Percentiles rank a stretch among this genome's conserved stretches.
Evolutionary conservation across 1,139 yeast species (phyloP).

Genomic region (Pichia sp.): DNA sequence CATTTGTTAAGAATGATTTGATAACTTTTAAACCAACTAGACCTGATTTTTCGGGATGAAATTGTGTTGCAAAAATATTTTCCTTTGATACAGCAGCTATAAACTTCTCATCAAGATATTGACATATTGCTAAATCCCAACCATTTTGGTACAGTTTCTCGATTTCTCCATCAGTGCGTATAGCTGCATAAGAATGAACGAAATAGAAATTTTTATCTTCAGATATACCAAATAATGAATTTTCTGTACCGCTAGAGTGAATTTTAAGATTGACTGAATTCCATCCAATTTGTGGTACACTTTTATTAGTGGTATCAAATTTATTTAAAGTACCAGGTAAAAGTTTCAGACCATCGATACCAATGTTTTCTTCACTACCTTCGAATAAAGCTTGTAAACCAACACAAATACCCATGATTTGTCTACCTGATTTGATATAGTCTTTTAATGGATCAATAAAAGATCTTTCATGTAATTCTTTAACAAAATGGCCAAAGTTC

Average conservation of each 20-base stretch:
- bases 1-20: slow-evolving; percentile 59
- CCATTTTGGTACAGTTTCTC: slow-evolving; percentile 39
- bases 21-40: slow-evolving; percentile 76
- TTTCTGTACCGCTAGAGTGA: not conserved
- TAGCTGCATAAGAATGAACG: slow-evolving; percentile 89
- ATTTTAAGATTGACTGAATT: slow-evolving; percentile 42
- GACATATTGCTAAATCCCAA: slow-evolving; percentile 71
- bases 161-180: slow-evolving; percentile 34
- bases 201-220: slow-evolving; percentile 73
- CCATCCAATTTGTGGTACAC: slow-evolving; percentile 98
- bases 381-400: slow-evolving; percentile 81
- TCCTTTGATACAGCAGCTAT: slow-evolving; percentile 75
- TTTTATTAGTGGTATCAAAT: slow-evolving; percentile 58
- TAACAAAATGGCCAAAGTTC: slow-evolving; percentile 88
- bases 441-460: slow-evolving; percentile 58
- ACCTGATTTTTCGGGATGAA: slow-evolving; percentile 97
- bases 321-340: slow-evolving; percentile 48
- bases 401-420: slow-evolving; percentile 94
- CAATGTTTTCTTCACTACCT: slow-evolving; percentile 69
- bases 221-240: slow-evolving; percentile 51
- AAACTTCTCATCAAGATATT: slow-evolving; percentile 73
- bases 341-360: slow-evolving; percentile 48
- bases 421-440: slow-evolving; percentile 67
- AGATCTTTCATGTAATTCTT: slow-evolving; percentile 53
- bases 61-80: slow-evolving; percentile 89